These are phyloP conservation scores for Trebouxiophyceae sp. DNA, from an alignment of 163 green algal species.

Conservation along the genomic window DNA sequence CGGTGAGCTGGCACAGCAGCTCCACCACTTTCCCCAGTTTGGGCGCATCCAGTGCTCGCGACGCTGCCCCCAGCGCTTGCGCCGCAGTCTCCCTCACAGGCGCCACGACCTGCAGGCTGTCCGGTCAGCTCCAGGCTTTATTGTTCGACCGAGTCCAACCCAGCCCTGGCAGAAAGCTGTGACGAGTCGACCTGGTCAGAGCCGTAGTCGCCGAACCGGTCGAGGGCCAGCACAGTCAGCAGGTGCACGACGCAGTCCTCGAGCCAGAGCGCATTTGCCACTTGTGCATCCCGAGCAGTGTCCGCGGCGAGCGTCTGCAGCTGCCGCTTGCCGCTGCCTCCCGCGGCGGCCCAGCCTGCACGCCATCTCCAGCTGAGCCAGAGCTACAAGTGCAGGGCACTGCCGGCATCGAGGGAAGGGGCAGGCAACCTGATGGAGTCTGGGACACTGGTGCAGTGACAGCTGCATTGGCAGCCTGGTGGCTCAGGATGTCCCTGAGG, in stretches of 20 bases:
- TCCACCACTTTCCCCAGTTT: constrained; percentile 34
- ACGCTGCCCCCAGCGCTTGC: constrained; percentile 78
- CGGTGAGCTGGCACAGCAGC: constrained; percentile 21
- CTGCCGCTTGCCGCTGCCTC: constrained; percentile 16
- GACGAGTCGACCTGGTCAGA: constrained; percentile 67
- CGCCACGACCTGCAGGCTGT: constrained; percentile 63
- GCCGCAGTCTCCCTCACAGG: constrained; percentile 93
- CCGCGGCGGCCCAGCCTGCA: constrained; percentile 24
- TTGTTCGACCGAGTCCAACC: too few relatives aligned
- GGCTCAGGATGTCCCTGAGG: constrained; percentile 79
- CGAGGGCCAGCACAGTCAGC: constrained; percentile 87
- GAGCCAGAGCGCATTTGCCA: constrained; percentile 66
- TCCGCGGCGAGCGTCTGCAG: constrained; percentile 22
- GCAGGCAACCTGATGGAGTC: constrained; percentile 15
- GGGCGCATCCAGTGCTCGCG: constrained; percentile 28
- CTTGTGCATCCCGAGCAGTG: constrained; percentile 25
- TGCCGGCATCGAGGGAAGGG: background rate
- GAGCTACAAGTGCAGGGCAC: background rate
- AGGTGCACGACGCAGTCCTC: constrained; percentile 75
- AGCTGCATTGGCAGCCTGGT: constrained; percentile 52
- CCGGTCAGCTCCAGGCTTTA: too few relatives aligned
- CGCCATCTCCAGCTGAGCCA: background rate
- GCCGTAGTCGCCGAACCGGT: constrained; percentile 92
- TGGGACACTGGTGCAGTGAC: constrained; percentile 43
- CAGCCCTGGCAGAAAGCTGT: background rate